Conservation (phyloP, 1,284 basidiomycete genomes). For the Cystobasidium sp. region DNA sequence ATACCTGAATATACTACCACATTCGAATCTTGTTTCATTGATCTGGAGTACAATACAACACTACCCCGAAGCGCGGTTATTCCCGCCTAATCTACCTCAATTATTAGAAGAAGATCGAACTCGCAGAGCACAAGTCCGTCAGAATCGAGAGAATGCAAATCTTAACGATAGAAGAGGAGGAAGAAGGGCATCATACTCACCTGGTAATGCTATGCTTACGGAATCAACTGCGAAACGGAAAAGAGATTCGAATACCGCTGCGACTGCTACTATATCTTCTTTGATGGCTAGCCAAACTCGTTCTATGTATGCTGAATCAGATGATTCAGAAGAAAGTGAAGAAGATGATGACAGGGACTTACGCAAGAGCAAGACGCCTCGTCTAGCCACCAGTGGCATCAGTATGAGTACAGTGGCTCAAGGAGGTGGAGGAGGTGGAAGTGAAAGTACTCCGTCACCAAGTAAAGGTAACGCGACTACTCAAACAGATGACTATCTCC, state of each 20-base stretch:
- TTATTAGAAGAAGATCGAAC: background rate
- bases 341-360: background rate
- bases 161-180: no score
- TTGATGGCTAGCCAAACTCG: background rate
- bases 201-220: background rate
- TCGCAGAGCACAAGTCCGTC: background rate
- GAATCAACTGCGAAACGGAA: constrained; percentile 12
- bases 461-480: constrained; percentile 10
- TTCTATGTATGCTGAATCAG: background rate
- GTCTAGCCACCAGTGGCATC: background rate
- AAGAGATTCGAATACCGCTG: background rate
- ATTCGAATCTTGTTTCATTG: background rate
- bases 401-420: background rate
- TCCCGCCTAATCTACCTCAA: constrained; percentile 5
- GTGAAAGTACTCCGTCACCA: background rate
- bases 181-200: no score
- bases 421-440: background rate
- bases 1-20: constrained; percentile 14
- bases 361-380: background rate
- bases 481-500: constrained; percentile 17
- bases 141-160: background rate
- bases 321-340: background rate
- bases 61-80: constrained; percentile 12
- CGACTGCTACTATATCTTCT: background rate
- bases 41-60: background rate